Evolutionary conservation across 164 flowering plant species (phyloP), one percentile per base, ranked within the genome.

Genomic region (Malania oleifera): DNA sequence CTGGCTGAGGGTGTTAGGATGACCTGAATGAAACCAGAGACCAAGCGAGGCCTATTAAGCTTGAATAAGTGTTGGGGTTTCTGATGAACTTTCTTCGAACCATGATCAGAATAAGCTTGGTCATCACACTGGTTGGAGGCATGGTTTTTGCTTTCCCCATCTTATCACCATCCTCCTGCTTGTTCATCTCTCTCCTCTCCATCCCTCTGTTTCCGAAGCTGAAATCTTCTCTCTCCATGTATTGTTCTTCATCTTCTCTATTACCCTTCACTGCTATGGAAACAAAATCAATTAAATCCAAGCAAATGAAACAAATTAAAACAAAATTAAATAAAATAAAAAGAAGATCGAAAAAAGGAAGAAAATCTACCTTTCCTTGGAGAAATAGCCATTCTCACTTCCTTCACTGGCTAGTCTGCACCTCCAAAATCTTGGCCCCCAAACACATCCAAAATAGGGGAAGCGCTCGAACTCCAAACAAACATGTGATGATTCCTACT

Each of bases 401-500:
- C 96, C 56, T 85, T 81, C n/a, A 61, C 62, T 25, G 73, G 40
- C 8, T 72, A 82, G 54, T 88, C 82, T 7, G 67, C 61, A 24
- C 65, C 72, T 2, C 72, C 82, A 61, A 25, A 17, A 52, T 73
- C 74, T 29, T 78, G 82, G 31, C 82, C 74, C 5, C 96, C 96
- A 66, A 85, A 84, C 37, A 87, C 96, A 64, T 93, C 97, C 0
- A 97, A 93, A 17, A 90, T 97, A 7, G 99, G 99, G 35, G 99
- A 93, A 50, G 95, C 87, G 64, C 92, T 93, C 0, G 97, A 89
- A 54, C 97, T 93, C 99, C 99, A 93, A 24, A 93, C 97, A 73
- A 93, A 93, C 99, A 93, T 92, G 39, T 89, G 98, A 35, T 87
- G 82, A 65, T 92, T 96, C 61, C 71, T 89, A 0, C 63, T 62